These are phyloP conservation scores for Aquanectria penicillioides DNA, from an alignment of 2,329 filamentous ascomycete genomes.

Conservation along the genomic window DNA sequence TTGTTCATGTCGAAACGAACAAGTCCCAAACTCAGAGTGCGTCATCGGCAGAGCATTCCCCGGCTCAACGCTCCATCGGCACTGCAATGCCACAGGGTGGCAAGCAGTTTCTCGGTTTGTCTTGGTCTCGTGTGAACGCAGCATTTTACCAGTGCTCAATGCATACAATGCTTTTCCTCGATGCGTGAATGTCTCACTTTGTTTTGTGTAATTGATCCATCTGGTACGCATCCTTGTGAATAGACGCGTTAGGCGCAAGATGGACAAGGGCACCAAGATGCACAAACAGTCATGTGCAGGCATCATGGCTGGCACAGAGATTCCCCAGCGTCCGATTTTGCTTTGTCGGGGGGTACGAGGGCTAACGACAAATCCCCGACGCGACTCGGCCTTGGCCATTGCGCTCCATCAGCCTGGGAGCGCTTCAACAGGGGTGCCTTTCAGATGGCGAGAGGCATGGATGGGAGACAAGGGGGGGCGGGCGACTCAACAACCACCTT, in stretches of 20 bases:
- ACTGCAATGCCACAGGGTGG: not conserved
- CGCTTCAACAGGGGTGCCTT: conserved; percentile 7
- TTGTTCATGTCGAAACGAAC: conserved; percentile 7
- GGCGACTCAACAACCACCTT: conserved; percentile 8
- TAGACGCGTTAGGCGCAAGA: conserved; percentile 26
- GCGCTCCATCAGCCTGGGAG: conserved; percentile 14
- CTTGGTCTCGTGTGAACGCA: not conserved
- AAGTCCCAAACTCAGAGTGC: conserved; percentile 12
- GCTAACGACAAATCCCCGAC: conserved; percentile 21
- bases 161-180: not conserved
- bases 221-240: conserved; percentile 3
- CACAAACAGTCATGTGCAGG: not conserved
- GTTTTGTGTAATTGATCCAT: conserved; percentile 8
- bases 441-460: conserved; percentile 5
- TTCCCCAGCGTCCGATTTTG: conserved; percentile 9
- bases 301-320: not conserved
- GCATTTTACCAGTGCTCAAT: not conserved
- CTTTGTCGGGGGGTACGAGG: conserved; percentile 11
- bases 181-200: not conserved
- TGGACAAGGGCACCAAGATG: conserved; percentile 11
- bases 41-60: conserved; percentile 5
- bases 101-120: not conserved
- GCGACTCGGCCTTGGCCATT: conserved; percentile 10
- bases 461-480: conserved; percentile 7
- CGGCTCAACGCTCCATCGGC: not conserved